These are phyloP conservation scores for Solanum medicagineum DNA, from an alignment of 257 asterid genomes.

Conservation along the genomic window DNA sequence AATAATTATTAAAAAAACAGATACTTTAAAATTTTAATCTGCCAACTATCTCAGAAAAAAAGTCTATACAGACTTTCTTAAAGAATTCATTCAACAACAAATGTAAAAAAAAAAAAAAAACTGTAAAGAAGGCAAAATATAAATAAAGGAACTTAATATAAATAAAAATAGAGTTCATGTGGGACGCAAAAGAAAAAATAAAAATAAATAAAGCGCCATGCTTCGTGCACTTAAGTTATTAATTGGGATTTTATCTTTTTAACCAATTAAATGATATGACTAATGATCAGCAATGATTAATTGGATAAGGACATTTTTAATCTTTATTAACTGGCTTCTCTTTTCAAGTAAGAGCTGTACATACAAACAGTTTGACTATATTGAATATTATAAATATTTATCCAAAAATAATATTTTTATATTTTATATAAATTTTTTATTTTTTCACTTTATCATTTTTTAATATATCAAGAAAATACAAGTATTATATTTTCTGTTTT, in stretches of 20 bases:
- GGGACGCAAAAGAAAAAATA: background rate
- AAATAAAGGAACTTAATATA: background rate
- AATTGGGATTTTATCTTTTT: background rate
- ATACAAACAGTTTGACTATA: background rate
- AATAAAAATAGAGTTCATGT: background rate
- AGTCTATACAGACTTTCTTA: background rate
- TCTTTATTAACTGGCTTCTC: slow-evolving; percentile 3
- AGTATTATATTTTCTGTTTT: no score
- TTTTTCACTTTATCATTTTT: no score
- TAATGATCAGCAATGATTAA: background rate
- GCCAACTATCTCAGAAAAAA: background rate
- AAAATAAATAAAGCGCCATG: background rate
- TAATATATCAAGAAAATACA: no score
- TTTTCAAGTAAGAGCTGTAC: background rate
- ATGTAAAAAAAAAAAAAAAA: background rate
- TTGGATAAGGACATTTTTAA: background rate
- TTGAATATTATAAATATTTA: background rate
- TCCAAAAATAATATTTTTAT: no score
- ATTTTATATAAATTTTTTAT: no score
- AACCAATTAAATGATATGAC: background rate
- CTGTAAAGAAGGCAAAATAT: background rate
- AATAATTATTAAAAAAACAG: background rate
- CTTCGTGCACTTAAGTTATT: background rate
- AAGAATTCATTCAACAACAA: background rate
- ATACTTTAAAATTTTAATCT: background rate